These are phyloP conservation scores for Cordyceps militaris DNA, from an alignment of 2,329 filamentous ascomycete genomes.

Conservation along the genomic window DNA sequence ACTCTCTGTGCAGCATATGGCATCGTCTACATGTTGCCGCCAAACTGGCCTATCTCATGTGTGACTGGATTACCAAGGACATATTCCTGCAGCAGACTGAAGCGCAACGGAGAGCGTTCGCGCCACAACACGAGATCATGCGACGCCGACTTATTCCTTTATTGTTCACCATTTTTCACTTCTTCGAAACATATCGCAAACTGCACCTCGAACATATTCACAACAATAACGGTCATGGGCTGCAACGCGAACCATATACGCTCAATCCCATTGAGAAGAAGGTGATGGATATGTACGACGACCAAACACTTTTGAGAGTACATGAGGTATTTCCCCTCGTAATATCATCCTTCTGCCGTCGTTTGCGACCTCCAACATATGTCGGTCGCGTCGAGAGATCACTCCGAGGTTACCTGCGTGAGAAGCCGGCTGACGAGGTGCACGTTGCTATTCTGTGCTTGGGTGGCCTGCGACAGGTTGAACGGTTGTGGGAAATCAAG, in stretches of 20 bases:
- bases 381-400: conserved; percentile 56
- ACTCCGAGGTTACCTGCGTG: conserved; percentile 55
- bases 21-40: conserved; percentile 58
- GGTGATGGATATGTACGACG: conserved; percentile 59
- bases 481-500: conserved; percentile 59
- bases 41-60: conserved; percentile 55
- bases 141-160: conserved; percentile 55
- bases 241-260: conserved; percentile 48
- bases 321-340: conserved; percentile 60
- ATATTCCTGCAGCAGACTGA: conserved; percentile 55
- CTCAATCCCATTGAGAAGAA: conserved; percentile 55
- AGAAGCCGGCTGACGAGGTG: conserved; percentile 55
- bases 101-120: conserved; percentile 48
- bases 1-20: conserved; percentile 58
- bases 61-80: conserved; percentile 58
- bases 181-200: conserved; percentile 58
- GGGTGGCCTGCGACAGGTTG: conserved; percentile 55
- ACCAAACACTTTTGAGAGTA: conserved; percentile 53
- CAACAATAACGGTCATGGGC: conserved; percentile 43
- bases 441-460: conserved; percentile 54
- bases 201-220: conserved; percentile 51
- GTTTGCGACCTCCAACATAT: conserved; percentile 57
- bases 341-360: conserved; percentile 56
- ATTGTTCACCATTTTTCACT: conserved; percentile 60
- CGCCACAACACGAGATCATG: conserved; percentile 56